These are phyloP conservation scores for Termitomyces titanicus DNA, from an alignment of 768 basidiomycete species.

Conservation along the genomic window DNA sequence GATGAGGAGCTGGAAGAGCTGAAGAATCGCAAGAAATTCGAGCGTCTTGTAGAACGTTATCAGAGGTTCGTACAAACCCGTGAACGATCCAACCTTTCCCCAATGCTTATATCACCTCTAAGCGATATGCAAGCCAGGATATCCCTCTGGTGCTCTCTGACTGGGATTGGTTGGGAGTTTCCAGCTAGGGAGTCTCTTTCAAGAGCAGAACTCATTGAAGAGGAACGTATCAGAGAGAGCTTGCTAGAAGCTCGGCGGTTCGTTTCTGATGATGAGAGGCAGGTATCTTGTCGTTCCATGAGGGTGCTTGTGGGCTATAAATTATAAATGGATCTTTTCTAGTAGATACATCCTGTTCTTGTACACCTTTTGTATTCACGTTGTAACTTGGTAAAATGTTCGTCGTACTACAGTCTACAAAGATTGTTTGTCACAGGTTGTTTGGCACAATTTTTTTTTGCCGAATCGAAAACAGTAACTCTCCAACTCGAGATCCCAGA, in stretches of 20 bases:
- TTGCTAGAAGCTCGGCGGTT: conserved; percentile 53
- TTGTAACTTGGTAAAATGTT: background rate
- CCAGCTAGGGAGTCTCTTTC: conserved; percentile 60
- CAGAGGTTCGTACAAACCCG: conserved; percentile 37
- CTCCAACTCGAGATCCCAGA: conserved; percentile 5
- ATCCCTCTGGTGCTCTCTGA: conserved; percentile 61
- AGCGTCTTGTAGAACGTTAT: conserved; percentile 55
- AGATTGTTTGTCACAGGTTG: conserved; percentile 23
- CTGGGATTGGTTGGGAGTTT: conserved; percentile 53
- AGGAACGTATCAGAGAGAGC: conserved; percentile 56
- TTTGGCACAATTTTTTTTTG: conserved; percentile 34
- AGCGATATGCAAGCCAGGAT: conserved; percentile 68
- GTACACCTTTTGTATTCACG: background rate
- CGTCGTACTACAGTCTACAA: too few species aligned
- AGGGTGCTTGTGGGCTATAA: conserved; percentile 64
- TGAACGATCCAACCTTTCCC: background rate
- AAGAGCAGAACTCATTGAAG: conserved; percentile 68
- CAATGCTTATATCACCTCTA: background rate
- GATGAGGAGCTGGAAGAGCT: conserved; percentile 59
- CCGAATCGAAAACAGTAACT: background rate
- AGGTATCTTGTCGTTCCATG: conserved; percentile 54
- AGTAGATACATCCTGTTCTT: conserved; percentile 1
- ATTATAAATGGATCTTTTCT: conserved; percentile 17
- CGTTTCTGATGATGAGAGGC: conserved; percentile 49
- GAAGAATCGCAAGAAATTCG: conserved; percentile 55